A percentile compares a stretch with the other conserved stretches of the same genome.
phyloP scores from a whole-genome alignment of 257 asterid species.

The Salvia hispanica region DNA sequence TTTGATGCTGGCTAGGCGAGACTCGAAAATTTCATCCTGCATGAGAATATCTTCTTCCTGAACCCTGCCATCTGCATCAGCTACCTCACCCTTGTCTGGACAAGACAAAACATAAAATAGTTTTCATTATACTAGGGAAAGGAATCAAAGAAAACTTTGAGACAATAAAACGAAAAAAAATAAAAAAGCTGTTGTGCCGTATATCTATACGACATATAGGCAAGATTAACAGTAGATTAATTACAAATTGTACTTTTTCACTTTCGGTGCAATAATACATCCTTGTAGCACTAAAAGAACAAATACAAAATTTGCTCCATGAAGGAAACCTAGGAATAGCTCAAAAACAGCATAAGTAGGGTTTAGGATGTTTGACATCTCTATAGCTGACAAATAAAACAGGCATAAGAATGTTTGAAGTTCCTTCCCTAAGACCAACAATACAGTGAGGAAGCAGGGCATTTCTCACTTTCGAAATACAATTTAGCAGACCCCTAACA shows the following conservation, averaged over 20 bases:
- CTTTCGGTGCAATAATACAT: conserved; percentile 4
- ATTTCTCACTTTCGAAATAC: conserved; percentile 4
- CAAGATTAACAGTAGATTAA: conserved; percentile 12
- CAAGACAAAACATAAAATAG: conserved; percentile 26
- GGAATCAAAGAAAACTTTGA: conserved; percentile 5
- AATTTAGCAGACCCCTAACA: not conserved
- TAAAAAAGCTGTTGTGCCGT: not conserved
- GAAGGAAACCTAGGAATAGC: no score
- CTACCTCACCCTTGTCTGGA: conserved; percentile 75
- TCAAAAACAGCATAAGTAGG: not conserved
- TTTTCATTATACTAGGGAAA: conserved; percentile 12
- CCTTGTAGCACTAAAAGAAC: conserved; percentile 8
- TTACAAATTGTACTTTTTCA: not conserved
- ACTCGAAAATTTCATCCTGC: conserved; percentile 89
- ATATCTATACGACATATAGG: not conserved
- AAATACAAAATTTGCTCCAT: no score
- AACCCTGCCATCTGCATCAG: conserved; percentile 69
- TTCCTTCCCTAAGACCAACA: conserved; percentile 7
- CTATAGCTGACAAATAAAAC: no score
- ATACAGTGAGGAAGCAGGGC: no score
- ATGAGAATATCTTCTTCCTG: conserved; percentile 78
- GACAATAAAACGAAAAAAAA: no score
- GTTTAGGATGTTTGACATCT: conserved; percentile 8
- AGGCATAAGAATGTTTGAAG: not conserved
- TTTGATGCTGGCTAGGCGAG: conserved; percentile 92